phyloP scores from a whole-genome alignment of 2,329 filamentous ascomycete species.

The Ophiocordyceps camponoti-rufipedis region DNA sequence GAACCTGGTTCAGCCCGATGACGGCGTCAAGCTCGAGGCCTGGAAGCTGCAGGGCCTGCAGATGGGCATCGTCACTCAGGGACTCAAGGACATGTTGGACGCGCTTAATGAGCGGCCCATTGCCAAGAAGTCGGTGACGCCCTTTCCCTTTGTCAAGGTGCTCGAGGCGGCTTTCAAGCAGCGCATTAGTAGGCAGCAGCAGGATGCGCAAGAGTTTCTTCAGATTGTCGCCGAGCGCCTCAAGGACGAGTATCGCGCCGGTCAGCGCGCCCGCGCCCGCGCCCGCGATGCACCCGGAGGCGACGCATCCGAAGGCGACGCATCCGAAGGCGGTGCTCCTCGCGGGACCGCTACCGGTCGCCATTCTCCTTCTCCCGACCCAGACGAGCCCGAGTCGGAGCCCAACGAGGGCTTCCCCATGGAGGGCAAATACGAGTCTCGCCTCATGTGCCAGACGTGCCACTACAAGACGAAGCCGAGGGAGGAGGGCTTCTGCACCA shows the following conservation, averaged over 20 bases:
- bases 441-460: slow-evolving; percentile 83
- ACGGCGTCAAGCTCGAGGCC: slow-evolving; percentile 23
- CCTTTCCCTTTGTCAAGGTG: slow-evolving; percentile 63
- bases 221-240: slow-evolving; percentile 85
- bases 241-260: slow-evolving; percentile 86
- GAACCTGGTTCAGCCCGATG: slow-evolving; percentile 33
- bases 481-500: slow-evolving; percentile 71
- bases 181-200: slow-evolving; percentile 82
- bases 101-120: slow-evolving; percentile 84
- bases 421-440: slow-evolving; percentile 83
- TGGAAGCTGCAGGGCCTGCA: slow-evolving; percentile 55
- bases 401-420: slow-evolving; percentile 69
- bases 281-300: slow-evolving; percentile 14
- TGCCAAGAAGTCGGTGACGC: slow-evolving; percentile 83
- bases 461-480: slow-evolving; percentile 75
- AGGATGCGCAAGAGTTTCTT: slow-evolving; percentile 93
- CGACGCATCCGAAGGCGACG: no score
- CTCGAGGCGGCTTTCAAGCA: slow-evolving; percentile 78
- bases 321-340: no score
- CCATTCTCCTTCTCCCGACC: not conserved
- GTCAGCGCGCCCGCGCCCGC: slow-evolving; percentile 49
- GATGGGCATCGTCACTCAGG: slow-evolving; percentile 64
- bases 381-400: slow-evolving; percentile 13
- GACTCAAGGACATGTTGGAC: slow-evolving; percentile 84
- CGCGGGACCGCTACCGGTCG: not conserved